Percentiles rank a stretch among this genome's conserved stretches.
Conservation (phyloP, 2,329 filamentous ascomycete genomes). For the Aspergillus fumigatus region DNA sequence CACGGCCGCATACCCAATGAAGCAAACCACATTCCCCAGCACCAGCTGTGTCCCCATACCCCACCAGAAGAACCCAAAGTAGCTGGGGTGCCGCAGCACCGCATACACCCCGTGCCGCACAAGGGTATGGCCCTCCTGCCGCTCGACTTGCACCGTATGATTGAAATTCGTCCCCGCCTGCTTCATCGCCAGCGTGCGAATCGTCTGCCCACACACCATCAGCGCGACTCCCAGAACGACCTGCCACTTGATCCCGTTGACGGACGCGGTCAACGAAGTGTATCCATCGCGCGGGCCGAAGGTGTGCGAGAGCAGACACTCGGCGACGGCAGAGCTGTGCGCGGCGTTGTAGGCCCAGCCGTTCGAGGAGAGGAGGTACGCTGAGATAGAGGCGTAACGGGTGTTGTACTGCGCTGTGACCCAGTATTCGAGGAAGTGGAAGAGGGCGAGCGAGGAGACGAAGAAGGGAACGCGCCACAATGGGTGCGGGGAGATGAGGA, state of each 20-base stretch:
- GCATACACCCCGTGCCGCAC: constrained; percentile 79
- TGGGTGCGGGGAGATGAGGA: constrained; percentile 27
- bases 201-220: constrained; percentile 65
- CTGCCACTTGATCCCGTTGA: constrained; percentile 27
- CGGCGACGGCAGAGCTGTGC: constrained; percentile 67
- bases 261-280: constrained; percentile 42
- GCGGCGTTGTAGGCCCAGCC: constrained; percentile 80
- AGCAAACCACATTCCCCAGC: constrained; percentile 77
- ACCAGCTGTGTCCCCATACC: constrained; percentile 89
- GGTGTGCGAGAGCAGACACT: constrained; percentile 53
- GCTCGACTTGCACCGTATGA: constrained; percentile 69
- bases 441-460: constrained; percentile 60
- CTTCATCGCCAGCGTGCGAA: constrained; percentile 79
- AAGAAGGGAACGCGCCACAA: constrained; percentile 57
- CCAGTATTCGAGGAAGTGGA: constrained; percentile 97
- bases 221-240: constrained; percentile 57
- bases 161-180: constrained; percentile 91
- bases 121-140: constrained; percentile 68
- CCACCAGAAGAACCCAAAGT: constrained; percentile 99
- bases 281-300: constrained; percentile 36
- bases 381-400: constrained; percentile 62
- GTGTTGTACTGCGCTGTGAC: constrained; percentile 84
- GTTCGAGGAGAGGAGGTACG: constrained; percentile 81
- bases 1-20: constrained; percentile 67
- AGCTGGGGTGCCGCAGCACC: constrained; percentile 76